Base-by-base conservation (phyloP, 305 asterid species). In the Stenogyne calaminthoides region DNA sequence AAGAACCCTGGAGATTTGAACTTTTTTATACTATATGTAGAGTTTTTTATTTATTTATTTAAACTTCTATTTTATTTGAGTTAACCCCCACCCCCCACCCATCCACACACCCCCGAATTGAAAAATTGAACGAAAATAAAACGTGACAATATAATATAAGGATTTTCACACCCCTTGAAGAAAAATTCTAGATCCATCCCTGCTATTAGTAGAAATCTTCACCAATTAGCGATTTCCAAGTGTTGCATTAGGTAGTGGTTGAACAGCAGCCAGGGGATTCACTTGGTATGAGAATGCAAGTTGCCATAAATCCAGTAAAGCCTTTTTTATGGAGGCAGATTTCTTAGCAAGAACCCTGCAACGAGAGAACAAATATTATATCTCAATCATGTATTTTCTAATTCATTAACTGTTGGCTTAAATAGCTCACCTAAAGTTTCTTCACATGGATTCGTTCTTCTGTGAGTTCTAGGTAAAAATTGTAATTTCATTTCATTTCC, bases 271-370 rank as follows among this genome's bases (percentile, higher is more conserved):
- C 3, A 94, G 84, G 82, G 97, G 98, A 85, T 94, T 91, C 78
- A 94, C 95, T 84, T 94, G 97, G 81, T 91, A 88, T 34, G 98
- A 90, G 79, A 94, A 94, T 46, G 93, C 97, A 84, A 94, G 99
- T 73, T 88, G 93, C 97, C 97, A 91, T 58, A 88, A 79, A 69
- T 94, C 98, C 75, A 80, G 19, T 63, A 94, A 52, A 72, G 84
- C 93, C 78, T 82, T 90, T 70, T 84, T 90, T 16, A 84, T 32
- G 10, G 88, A 83, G 65, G 71, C 40, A 52, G 83, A 89, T 64
- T 80, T 88, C 60, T 83, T 76, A 29, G 57, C 78, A 57, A 90
- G 36, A 78, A 77, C 34, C 82, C 99, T 94, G 89, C 67, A 51
- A 66, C 61, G 61, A 9, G 76, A 62, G 70, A 75, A 54, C 3